Conservation (phyloP, 331 rosid genomes). For the Stylosanthes scabra region DNA sequence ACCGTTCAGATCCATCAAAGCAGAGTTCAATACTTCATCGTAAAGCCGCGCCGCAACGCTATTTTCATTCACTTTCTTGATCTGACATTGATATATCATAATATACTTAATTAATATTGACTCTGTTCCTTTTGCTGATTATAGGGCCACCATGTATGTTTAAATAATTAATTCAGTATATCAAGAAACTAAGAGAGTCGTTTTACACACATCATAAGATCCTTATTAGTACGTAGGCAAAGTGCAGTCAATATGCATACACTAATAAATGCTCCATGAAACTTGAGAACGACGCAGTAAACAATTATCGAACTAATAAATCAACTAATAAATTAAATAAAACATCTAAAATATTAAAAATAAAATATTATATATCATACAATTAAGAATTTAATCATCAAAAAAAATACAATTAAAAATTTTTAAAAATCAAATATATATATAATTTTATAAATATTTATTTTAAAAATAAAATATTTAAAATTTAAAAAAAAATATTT, state of each 20-base stretch:
- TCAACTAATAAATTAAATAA: too few relatives aligned
- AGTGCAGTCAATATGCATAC: neutral
- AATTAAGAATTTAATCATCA: too few relatives aligned
- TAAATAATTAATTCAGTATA: neutral
- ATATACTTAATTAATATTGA: neutral
- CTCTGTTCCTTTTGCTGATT: neutral
- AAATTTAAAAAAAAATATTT: too few relatives aligned
- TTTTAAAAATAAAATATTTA: too few relatives aligned
- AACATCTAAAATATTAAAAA: too few relatives aligned
- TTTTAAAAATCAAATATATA: too few relatives aligned
- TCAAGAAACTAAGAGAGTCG: neutral
- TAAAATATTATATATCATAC: too few relatives aligned
- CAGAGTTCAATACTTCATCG: neutral
- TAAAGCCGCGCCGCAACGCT: neutral
- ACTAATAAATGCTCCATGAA: too few relatives aligned
- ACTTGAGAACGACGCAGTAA: too few relatives aligned
- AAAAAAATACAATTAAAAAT: too few relatives aligned
- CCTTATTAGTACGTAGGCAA: neutral
- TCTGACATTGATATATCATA: neutral
- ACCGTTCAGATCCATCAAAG: slow-evolving; percentile 6
- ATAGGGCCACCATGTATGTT: neutral
- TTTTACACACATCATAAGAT: neutral
- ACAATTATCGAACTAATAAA: too few relatives aligned
- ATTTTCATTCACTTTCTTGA: neutral
- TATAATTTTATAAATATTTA: too few relatives aligned